Evolutionary conservation across 2,329 filamentous ascomycete species (phyloP).

Genomic region (Trichoderma oligosporum): DNA sequence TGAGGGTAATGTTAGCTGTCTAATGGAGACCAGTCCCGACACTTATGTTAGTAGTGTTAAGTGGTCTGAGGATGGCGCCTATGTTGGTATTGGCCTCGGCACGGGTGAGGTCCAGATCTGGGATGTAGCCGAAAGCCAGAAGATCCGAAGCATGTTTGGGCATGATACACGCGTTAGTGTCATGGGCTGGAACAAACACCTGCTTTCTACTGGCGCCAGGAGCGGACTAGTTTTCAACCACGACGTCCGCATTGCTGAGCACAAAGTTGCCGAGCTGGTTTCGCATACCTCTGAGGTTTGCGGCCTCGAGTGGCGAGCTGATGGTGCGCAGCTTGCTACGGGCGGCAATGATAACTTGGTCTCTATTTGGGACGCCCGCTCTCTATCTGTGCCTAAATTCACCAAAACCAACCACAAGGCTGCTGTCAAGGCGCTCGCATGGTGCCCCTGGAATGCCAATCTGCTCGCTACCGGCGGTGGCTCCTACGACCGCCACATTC

Average conservation of each 20-base stretch:
- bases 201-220: conserved; percentile 89
- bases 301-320: conserved; percentile 94
- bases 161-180: conserved; percentile 95
- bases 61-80: conserved; percentile 96
- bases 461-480: conserved; percentile 93
- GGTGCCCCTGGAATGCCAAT: conserved; percentile 99
- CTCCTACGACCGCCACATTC: conserved; percentile 94
- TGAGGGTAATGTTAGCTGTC: conserved; percentile 79
- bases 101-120: conserved; percentile 98
- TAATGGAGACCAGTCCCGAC: conserved; percentile 82
- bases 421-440: conserved; percentile 94
- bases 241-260: conserved; percentile 93
- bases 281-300: conserved; percentile 98
- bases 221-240: conserved; percentile 97
- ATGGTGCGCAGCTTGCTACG: conserved; percentile 93
- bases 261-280: conserved; percentile 96
- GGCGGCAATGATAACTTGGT: conserved; percentile 99
- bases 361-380: conserved; percentile 97
- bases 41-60: conserved; percentile 98
- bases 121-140: conserved; percentile 91
- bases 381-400: conserved; percentile 91
- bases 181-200: conserved; percentile 99
- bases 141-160: conserved; percentile 97
- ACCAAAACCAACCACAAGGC: conserved; percentile 99
- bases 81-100: conserved; percentile 91